phyloP scores from a whole-genome alignment of 2,329 filamentous ascomycete genomes.

The Diaporthe sp. region DNA sequence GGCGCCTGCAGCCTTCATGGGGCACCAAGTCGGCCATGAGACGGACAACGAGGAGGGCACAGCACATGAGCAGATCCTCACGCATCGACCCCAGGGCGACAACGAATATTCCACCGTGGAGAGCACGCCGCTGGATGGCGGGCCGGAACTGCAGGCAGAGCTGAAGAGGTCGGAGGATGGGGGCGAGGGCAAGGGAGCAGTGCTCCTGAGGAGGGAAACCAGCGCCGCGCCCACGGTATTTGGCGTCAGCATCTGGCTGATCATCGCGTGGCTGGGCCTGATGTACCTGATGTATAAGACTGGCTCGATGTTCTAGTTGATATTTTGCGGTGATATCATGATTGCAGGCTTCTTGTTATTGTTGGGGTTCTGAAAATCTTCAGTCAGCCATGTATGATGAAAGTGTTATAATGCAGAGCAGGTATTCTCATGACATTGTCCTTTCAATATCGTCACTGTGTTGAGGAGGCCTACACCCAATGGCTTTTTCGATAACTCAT shows the following conservation, averaged over 20 bases:
- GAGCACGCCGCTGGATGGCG: not conserved
- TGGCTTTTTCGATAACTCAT: not conserved
- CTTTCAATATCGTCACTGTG: not conserved
- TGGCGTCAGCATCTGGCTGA: slow-evolving; percentile 34
- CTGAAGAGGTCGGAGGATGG: not conserved
- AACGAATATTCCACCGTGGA: not conserved
- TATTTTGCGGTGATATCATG: not conserved
- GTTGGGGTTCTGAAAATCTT: not conserved
- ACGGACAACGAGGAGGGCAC: not conserved
- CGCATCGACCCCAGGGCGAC: not conserved
- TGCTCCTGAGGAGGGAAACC: slow-evolving; percentile 9
- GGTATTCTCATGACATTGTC: not conserved
- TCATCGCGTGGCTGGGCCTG: slow-evolving; percentile 31
- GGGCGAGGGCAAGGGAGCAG: not conserved
- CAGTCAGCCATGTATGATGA: not conserved
- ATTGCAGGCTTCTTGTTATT: too few species aligned
- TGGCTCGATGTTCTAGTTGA: slow-evolving; percentile 32
- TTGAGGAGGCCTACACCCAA: not conserved
- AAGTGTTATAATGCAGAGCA: not conserved
- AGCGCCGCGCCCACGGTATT: slow-evolving; percentile 32
- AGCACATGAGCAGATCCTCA: not conserved
- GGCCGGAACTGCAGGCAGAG: not conserved
- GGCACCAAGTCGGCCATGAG: not conserved
- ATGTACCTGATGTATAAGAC: slow-evolving; percentile 38
- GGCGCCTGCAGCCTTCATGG: not conserved